Percentiles rank a stretch among this genome's conserved stretches.
phyloP scores from a whole-genome alignment of 352 stramenopile genomes.

The Aphanomyces euteiches region DNA sequence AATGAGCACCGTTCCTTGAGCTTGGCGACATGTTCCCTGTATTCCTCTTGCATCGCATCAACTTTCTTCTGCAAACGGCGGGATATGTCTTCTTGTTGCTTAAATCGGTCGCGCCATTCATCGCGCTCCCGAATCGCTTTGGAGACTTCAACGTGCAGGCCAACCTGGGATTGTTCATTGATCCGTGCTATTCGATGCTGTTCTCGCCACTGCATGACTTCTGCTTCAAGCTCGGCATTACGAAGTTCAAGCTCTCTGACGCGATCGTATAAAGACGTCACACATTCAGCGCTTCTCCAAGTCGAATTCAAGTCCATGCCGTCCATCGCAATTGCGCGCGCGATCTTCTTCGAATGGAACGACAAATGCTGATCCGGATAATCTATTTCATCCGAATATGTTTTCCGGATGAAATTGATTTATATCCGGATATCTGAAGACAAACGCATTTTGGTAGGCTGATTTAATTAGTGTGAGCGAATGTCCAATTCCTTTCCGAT shows the following conservation, averaged over 20 bases:
- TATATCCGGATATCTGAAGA: too few relatives aligned
- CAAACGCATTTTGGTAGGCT: too few relatives aligned
- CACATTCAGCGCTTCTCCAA: conserved; percentile 27
- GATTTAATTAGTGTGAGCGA: too few relatives aligned
- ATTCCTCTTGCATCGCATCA: conserved; percentile 8
- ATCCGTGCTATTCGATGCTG: not conserved
- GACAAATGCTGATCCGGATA: too few relatives aligned
- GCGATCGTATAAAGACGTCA: conserved; percentile 29
- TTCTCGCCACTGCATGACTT: conserved; percentile 26
- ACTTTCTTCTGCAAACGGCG: conserved; percentile 12
- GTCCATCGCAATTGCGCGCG: conserved; percentile 8
- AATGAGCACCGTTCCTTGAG: conserved; percentile 22
- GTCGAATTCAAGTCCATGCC: conserved; percentile 16
- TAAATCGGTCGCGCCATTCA: conserved; percentile 26
- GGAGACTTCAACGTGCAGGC: conserved; percentile 11
- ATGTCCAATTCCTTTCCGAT: too few relatives aligned
- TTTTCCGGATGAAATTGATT: too few relatives aligned
- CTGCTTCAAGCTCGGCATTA: conserved; percentile 26
- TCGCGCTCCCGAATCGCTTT: conserved; percentile 24
- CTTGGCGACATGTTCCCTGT: conserved; percentile 19
- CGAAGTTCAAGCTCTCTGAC: conserved; percentile 25
- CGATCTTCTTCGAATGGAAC: conserved; percentile 12
- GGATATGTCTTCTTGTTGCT: conserved; percentile 14
- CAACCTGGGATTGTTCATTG: not conserved
- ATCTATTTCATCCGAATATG: too few relatives aligned